Percentiles rank a stretch among this genome's conserved stretches.
Conservation (phyloP, 1,284 basidiomycete species). For the Naganishia liquefaciens region DNA sequence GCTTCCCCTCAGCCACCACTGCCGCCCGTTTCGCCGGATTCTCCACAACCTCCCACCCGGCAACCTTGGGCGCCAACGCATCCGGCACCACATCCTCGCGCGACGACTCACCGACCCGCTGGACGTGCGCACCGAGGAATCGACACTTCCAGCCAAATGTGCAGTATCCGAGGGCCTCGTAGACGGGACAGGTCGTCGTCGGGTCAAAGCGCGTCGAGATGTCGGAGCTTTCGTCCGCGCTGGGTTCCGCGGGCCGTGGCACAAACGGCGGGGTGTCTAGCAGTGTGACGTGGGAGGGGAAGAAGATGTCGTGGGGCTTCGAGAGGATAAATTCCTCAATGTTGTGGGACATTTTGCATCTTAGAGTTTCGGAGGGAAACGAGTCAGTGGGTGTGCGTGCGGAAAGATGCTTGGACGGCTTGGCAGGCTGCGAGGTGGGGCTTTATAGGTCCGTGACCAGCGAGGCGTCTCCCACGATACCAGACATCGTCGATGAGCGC, state of each 20-base stretch:
- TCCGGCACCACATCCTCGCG: constrained; percentile 36
- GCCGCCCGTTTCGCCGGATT: constrained; percentile 62
- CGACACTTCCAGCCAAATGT: constrained; percentile 86
- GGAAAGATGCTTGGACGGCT: not conserved
- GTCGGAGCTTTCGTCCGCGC: not conserved
- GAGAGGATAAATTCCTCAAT: constrained; percentile 70
- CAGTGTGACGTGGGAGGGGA: constrained; percentile 58
- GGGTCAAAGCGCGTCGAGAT: constrained; percentile 54
- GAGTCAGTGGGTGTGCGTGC: not conserved
- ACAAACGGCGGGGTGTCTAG: constrained; percentile 60
- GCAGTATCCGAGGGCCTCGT: constrained; percentile 74
- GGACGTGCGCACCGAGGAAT: constrained; percentile 76
- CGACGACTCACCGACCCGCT: constrained; percentile 25
- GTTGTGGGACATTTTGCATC: constrained; percentile 81
- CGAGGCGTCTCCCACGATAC: too few species aligned
- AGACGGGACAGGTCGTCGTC: constrained; percentile 69
- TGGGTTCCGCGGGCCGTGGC: constrained; percentile 35
- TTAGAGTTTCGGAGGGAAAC: constrained; percentile 44
- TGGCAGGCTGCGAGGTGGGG: not conserved
- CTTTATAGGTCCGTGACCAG: too few species aligned
- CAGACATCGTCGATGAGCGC: too few species aligned
- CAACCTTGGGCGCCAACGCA: constrained; percentile 46
- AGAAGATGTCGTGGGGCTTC: constrained; percentile 73
- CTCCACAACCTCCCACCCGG: constrained; percentile 53
- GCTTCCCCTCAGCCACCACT: constrained; percentile 58